These are phyloP conservation scores for Balansia obtecta DNA, from an alignment of 2,329 filamentous ascomycete genomes.

Conservation along the genomic window DNA sequence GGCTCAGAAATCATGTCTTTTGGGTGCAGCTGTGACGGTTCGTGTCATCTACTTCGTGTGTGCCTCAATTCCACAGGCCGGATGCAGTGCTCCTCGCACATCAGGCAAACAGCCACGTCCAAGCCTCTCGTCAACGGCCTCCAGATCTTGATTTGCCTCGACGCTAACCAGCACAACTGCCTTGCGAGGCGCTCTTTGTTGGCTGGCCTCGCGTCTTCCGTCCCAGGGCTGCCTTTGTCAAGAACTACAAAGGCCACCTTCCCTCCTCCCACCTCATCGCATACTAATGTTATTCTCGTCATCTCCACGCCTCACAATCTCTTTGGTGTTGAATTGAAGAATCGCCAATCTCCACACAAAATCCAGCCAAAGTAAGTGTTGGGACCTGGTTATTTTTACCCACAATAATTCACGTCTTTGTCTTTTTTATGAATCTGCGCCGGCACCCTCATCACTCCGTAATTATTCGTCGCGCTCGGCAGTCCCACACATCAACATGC, in stretches of 20 bases:
- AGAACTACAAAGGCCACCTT: not conserved
- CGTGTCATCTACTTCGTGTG: too few species aligned
- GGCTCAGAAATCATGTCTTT: too few species aligned
- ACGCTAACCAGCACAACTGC: not conserved
- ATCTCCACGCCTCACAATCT: not conserved
- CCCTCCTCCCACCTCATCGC: not conserved
- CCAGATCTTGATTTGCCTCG: not conserved
- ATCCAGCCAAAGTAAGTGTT: too few species aligned
- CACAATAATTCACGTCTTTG: not conserved
- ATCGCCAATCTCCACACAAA: too few species aligned
- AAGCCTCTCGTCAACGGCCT: not conserved
- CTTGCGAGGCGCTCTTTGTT: not conserved
- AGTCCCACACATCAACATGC: slow-evolving; percentile 6
- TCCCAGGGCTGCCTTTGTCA: not conserved
- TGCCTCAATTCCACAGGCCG: too few species aligned
- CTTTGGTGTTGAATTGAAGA: not conserved
- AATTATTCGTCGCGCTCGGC: not conserved
- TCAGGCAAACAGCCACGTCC: too few species aligned
- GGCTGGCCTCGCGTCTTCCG: not conserved
- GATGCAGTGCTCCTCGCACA: too few species aligned
- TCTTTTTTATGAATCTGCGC: not conserved
- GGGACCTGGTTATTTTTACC: too few species aligned
- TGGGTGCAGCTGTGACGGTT: too few species aligned
- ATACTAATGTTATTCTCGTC: not conserved
- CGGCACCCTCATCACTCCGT: too few species aligned